Conservation (phyloP, 2,329 filamentous ascomycete species). For the Ophiobolus disseminans region DNA sequence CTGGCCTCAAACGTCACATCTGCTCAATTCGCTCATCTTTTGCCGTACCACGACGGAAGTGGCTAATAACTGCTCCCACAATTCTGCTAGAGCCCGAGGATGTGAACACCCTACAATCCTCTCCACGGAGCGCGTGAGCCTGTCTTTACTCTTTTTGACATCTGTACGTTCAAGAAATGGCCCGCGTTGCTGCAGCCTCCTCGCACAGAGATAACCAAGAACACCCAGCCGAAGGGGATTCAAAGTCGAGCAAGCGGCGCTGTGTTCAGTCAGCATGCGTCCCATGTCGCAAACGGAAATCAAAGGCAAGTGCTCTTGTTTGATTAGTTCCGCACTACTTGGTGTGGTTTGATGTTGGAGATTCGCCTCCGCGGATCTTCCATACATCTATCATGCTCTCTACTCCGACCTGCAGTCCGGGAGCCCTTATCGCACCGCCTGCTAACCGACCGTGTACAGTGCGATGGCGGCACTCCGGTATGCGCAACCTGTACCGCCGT, state of each 20-base stretch:
- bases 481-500: constrained; percentile 61
- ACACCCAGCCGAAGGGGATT: constrained; percentile 25
- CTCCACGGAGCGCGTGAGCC: constrained; percentile 27
- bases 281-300: constrained; percentile 60
- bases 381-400: neutral
- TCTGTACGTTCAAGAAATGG: constrained; percentile 30
- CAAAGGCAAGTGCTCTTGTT: constrained; percentile 49
- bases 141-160: constrained; percentile 11
- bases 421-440: constrained; percentile 2
- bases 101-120: constrained; percentile 19
- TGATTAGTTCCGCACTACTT: neutral
- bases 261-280: constrained; percentile 54
- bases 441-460: constrained; percentile 47
- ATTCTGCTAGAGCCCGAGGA: constrained; percentile 14
- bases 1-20: constrained; percentile 18
- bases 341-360: constrained; percentile 12
- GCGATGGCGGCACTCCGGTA: constrained; percentile 57
- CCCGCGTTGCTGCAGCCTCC: constrained; percentile 32
- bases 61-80: constrained; percentile 13
- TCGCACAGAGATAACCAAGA: constrained; percentile 30
- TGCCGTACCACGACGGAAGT: constrained; percentile 8
- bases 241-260: constrained; percentile 42
- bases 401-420: constrained; percentile 3
- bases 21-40: constrained; percentile 7
- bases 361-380: constrained; percentile 29